Conservation (phyloP, 2,329 filamentous ascomycete genomes). For the Epichloe glyceriae region DNA sequence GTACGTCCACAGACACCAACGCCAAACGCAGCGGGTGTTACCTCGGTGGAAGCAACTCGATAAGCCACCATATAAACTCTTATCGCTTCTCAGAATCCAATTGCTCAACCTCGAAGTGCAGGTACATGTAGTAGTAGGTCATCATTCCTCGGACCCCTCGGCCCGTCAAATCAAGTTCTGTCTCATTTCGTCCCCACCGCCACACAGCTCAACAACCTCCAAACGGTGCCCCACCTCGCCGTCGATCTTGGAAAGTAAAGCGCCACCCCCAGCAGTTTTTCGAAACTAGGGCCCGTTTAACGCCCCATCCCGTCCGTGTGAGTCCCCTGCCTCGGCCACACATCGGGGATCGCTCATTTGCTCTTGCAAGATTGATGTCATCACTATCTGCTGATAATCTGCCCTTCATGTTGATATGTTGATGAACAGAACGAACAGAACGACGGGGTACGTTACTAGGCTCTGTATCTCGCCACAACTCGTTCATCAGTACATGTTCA, state of each 20-base stretch:
- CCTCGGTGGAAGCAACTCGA: not conserved
- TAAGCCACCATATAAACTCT: too few species aligned
- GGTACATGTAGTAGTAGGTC: too few species aligned
- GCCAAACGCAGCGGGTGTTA: too few species aligned
- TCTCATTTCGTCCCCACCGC: not conserved
- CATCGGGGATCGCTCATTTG: constrained; percentile 5
- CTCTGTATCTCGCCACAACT: too few species aligned
- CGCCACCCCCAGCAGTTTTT: not conserved
- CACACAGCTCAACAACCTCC: constrained; percentile 2
- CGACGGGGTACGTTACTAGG: too few species aligned
- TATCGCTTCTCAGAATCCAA: too few species aligned
- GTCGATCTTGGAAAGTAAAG: constrained; percentile 1
- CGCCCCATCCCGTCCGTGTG: constrained; percentile 5
- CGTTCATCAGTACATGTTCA: too few species aligned
- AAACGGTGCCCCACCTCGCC: not conserved
- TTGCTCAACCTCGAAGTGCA: too few species aligned
- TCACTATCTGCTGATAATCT: not conserved
- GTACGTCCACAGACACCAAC: too few species aligned
- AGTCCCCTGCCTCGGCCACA: constrained; percentile 8
- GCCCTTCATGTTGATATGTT: too few species aligned
- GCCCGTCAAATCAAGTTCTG: not conserved
- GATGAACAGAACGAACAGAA: too few species aligned
- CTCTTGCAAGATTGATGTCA: not conserved
- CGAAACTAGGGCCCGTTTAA: not conserved
- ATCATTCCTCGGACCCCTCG: too few species aligned